A percentile compares a stretch with the other conserved stretches of the same genome.
Evolutionary conservation across 129 eudicot species (phyloP).

Genomic region (Arctium minus): DNA sequence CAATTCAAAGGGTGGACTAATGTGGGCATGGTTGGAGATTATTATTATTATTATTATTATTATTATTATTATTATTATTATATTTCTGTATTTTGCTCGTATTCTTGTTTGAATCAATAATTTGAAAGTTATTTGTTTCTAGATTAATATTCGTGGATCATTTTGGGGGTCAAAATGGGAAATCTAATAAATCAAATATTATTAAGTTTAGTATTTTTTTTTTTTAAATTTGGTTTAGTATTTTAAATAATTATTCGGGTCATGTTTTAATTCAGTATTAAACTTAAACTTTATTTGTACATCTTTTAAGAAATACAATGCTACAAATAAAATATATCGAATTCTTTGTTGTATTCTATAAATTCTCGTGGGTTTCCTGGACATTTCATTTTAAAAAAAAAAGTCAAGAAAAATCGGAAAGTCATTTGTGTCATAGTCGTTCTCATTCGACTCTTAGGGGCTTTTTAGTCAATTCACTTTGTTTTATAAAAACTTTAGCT

Average conservation of each 20-base stretch:
- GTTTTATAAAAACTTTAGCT: not conserved
- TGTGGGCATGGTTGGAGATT: not conserved
- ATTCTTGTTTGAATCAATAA: not conserved
- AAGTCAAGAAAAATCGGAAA: not conserved
- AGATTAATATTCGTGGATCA: not conserved
- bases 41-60: not conserved
- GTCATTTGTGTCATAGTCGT: not conserved
- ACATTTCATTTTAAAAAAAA: not conserved
- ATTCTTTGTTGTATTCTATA: not conserved
- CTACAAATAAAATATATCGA: not conserved
- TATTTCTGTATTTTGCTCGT: not conserved
- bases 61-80: not conserved
- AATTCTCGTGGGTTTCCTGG: not conserved
- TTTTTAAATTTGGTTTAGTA: not conserved
- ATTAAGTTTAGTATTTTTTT: no score
- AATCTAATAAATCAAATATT: no score
- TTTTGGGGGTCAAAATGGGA: no score
- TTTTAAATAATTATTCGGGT: not conserved
- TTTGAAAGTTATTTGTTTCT: not conserved
- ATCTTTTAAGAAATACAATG: not conserved
- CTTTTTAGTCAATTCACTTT: not conserved
- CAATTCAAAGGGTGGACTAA: slow-evolving; percentile 7
- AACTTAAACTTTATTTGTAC: not conserved
- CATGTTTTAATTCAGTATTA: not conserved
- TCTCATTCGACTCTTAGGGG: not conserved